A percentile compares a stretch with the other conserved stretches of the same genome.
These are phyloP conservation scores for Pontederia paniculata DNA, from an alignment of 176 grass and related monocot species.

Conservation along the genomic window DNA sequence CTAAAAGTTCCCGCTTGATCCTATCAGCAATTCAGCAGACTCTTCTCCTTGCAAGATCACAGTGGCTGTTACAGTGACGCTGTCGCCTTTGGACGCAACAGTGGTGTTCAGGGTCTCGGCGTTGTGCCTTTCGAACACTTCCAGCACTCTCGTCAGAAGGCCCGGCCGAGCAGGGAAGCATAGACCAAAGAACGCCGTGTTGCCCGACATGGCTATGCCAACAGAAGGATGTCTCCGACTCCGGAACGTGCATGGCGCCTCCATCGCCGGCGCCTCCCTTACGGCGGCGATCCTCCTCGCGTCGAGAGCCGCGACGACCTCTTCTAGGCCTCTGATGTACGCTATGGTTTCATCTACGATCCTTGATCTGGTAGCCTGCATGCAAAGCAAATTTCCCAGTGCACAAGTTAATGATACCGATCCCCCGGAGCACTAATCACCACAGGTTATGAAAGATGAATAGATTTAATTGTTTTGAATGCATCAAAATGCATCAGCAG, in stretches of 20 bases:
- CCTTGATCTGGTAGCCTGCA: slow-evolving; percentile 19
- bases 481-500: neutral
- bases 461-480: neutral
- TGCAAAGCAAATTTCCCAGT: neutral
- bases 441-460: no score
- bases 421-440: no score
- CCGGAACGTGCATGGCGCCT: no score
- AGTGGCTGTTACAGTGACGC: slow-evolving; percentile 12
- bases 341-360: slow-evolving; percentile 30
- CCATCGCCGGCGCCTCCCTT: neutral
- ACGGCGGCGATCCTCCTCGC: slow-evolving; percentile 1
- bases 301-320: slow-evolving; percentile 15
- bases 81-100: neutral
- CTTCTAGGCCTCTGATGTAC: slow-evolving; percentile 23
- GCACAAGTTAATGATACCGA: no score
- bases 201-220: slow-evolving; percentile 2
- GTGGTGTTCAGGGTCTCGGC: slow-evolving; percentile 16
- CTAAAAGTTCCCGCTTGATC: slow-evolving; percentile 33
- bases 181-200: slow-evolving; percentile 25
- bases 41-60: neutral
- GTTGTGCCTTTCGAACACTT: slow-evolving; percentile 27
- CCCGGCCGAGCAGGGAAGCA: neutral
- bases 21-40: slow-evolving; percentile 1
- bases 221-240: neutral
- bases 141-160: slow-evolving; percentile 7